These are phyloP conservation scores for Flaveria ramosissima DNA, from an alignment of 129 eudicot genomes.

Conservation along the genomic window DNA sequence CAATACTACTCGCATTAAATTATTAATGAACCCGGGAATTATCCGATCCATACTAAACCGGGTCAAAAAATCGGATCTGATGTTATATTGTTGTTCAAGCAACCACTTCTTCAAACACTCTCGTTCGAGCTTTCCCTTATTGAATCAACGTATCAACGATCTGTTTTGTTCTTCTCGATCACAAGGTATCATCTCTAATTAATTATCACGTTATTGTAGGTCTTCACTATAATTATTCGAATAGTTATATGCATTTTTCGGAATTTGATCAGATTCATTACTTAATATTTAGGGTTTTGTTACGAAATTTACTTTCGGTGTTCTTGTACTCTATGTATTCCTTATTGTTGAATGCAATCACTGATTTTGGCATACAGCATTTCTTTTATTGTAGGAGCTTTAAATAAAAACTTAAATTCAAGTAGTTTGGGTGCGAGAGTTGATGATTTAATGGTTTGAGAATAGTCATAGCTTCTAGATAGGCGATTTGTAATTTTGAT, in stretches of 20 bases:
- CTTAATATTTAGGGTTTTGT: conserved; percentile 32
- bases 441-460: not conserved
- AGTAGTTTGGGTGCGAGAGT: not conserved
- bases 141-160: conserved; percentile 21
- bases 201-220: not conserved
- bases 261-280: conserved; percentile 19
- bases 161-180: conserved; percentile 6
- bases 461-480: not conserved
- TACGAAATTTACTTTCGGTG: conserved; percentile 4
- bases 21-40: not conserved
- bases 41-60: conserved; percentile 16
- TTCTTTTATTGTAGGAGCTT: not conserved
- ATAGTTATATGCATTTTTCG: not conserved
- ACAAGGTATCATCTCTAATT: too few relatives aligned
- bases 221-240: conserved; percentile 4
- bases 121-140: not conserved
- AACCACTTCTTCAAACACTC: conserved; percentile 18
- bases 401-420: not conserved
- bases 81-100: conserved; percentile 40
- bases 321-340: not conserved
- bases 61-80: conserved; percentile 24
- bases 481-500: not conserved
- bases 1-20: too few relatives aligned
- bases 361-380: not conserved
- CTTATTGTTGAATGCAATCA: not conserved